These are phyloP conservation scores for Tolypocladium ovalisporum DNA, from an alignment of 2,329 filamentous ascomycete genomes.

Conservation along the genomic window DNA sequence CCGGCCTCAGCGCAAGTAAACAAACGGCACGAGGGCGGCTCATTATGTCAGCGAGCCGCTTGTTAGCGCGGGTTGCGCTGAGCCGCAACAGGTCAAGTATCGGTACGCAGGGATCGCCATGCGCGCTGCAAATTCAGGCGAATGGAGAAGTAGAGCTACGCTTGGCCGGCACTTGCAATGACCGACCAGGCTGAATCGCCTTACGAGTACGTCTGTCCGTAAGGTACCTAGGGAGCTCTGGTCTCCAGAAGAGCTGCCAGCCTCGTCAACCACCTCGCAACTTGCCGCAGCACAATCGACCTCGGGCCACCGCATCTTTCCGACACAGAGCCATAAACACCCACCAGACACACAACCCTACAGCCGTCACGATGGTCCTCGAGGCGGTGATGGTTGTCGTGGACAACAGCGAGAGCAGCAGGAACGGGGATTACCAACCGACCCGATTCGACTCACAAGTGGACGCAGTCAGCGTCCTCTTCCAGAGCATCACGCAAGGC, in stretches of 20 bases:
- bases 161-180: neutral
- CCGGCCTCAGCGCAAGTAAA: conserved; percentile 22
- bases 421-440: conserved; percentile 87
- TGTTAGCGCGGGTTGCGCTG: neutral
- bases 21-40: conserved; percentile 16
- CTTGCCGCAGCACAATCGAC: neutral
- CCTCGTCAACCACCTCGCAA: conserved; percentile 1
- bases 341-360: conserved; percentile 1
- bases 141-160: neutral
- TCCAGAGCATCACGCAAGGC: conserved; percentile 87
- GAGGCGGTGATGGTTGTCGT: conserved; percentile 99
- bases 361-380: conserved; percentile 72
- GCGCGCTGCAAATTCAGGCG: neutral
- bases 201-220: conserved; percentile 28
- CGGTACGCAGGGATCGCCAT: conserved; percentile 5
- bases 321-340: neutral
- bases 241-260: neutral
- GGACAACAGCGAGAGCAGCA: conserved; percentile 97
- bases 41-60: conserved; percentile 6
- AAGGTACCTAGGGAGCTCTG: no score
- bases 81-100: conserved; percentile 5
- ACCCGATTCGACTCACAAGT: conserved; percentile 94
- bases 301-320: neutral
- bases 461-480: conserved; percentile 89
- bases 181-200: conserved; percentile 33